These are phyloP conservation scores for Paramyrothecium sp. DNA, from an alignment of 2,329 filamentous ascomycete species.

Conservation along the genomic window DNA sequence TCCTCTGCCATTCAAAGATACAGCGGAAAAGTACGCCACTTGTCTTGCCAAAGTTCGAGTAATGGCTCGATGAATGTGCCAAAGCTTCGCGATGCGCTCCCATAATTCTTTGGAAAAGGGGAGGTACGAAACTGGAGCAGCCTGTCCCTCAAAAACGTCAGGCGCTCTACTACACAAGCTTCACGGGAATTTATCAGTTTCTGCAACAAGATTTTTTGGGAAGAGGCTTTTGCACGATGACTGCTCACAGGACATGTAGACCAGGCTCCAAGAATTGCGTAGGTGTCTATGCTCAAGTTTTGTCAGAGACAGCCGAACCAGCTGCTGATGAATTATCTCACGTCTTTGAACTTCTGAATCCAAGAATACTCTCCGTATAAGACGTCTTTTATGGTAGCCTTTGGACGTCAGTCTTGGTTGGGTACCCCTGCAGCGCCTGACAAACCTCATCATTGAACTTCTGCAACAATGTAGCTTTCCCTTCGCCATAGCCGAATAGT, in stretches of 20 bases:
- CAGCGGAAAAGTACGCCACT: not conserved
- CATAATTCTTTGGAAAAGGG: slow-evolving; percentile 1
- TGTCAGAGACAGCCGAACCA: not conserved
- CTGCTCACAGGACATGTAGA: not conserved
- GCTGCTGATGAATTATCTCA: not conserved
- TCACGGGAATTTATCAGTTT: not conserved
- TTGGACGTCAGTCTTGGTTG: not conserved
- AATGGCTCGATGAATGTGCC: slow-evolving; percentile 2
- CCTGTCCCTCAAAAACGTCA: slow-evolving; percentile 1
- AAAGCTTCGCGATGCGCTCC: not conserved
- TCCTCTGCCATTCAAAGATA: not conserved
- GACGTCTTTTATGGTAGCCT: not conserved
- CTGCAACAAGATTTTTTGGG: not conserved
- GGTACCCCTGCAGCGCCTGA: not conserved
- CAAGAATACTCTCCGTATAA: not conserved
- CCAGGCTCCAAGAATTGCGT: not conserved
- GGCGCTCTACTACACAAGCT: slow-evolving; percentile 4
- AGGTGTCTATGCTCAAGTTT: not conserved
- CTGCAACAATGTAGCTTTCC: not conserved
- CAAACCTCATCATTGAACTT: not conserved
- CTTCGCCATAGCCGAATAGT: not conserved
- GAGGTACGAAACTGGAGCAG: slow-evolving; percentile 1
- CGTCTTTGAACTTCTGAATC: not conserved
- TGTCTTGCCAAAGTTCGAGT: slow-evolving; percentile 1
- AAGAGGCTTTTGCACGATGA: not conserved